Evolutionary conservation across 2,329 filamentous ascomycete genomes (phyloP).

Genomic region (Apiospora rasikravindrae): DNA sequence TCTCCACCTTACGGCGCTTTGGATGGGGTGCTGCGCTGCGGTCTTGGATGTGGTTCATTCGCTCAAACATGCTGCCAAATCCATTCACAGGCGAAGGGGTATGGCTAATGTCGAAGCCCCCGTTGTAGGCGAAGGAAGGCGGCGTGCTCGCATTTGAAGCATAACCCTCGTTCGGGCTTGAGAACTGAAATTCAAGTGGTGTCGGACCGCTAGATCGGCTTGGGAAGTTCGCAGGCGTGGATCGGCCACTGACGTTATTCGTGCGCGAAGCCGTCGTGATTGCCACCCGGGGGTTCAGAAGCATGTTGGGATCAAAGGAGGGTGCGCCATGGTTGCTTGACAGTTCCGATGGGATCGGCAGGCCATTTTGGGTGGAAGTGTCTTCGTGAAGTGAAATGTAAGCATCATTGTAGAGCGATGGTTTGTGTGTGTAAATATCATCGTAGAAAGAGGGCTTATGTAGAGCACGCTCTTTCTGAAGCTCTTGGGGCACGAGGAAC

Average conservation of each 20-base stretch:
- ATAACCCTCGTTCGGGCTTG: constrained; percentile 36
- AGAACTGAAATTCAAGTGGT: constrained; percentile 48
- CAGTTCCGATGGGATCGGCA: constrained; percentile 25
- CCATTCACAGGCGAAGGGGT: constrained; percentile 40
- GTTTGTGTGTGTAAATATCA: constrained; percentile 29
- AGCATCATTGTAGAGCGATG: constrained; percentile 30
- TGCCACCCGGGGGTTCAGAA: constrained; percentile 48
- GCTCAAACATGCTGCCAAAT: constrained; percentile 71
- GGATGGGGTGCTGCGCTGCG: constrained; percentile 62
- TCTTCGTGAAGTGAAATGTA: constrained; percentile 31
- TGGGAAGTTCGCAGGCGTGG: constrained; percentile 32
- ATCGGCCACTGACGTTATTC: constrained; percentile 29
- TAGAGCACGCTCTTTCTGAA: constrained; percentile 20
- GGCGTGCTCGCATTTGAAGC: constrained; percentile 27
- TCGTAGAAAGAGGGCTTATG: constrained; percentile 22
- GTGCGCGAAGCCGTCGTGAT: constrained; percentile 30
- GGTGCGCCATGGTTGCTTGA: constrained; percentile 27
- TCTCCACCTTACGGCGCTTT: constrained; percentile 69
- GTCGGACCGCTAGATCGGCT: constrained; percentile 37
- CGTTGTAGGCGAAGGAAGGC: constrained; percentile 23
- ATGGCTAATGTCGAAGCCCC: constrained; percentile 24
- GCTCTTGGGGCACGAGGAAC: background rate
- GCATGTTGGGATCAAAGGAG: constrained; percentile 47
- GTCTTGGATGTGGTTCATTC: constrained; percentile 75
- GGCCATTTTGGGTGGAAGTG: constrained; percentile 32